Evolutionary conservation across 2,329 filamentous ascomycete species (phyloP), one percentile per base, ranked within the genome.

Genomic region (Mycosphaerella sp.): DNA sequence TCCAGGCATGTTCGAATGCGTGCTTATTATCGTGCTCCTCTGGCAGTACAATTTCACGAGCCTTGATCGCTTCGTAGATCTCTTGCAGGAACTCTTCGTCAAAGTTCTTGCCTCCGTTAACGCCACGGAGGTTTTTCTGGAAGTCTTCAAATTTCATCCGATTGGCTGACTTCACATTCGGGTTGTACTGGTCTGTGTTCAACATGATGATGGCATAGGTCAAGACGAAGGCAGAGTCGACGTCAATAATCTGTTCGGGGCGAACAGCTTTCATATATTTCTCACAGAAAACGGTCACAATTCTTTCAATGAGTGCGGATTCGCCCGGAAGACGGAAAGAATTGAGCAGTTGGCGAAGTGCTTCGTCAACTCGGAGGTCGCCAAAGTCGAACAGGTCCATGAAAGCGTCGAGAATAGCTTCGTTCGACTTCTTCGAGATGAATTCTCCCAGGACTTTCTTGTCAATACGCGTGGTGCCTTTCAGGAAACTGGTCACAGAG

Each of bases 151-250:
- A 78, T 1, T 84, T 83, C 93, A 98, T 98, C 40, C 92, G 87
- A 66, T 86, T 87, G 63, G 83, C 77, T 1, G 79, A 72, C 63
- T 82, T 90, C 58, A 97, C 72, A 63, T 96, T 97, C 0, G 90
- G 91, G 66, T 95, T 98, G 70, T 97, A 93, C 65, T 95, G 87
- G 67, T 98, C 93, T 1, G 92, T 96, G 67, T 98, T 98, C 53
- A 98, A 76, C 82, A 98, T 90, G 70, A 98, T 95, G 65, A 96
- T 95, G 38, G 91, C 93, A 68, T 98, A 98, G 0, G 88, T 92
- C 48, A 98, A 76, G 45, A 98, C 83, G 66, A 88, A 98, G 21
- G 93, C 84, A 6, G 90, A 84, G 69, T 98, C 93, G 63, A 88
- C 86, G 66, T 95, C 85, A 6, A 84, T 86, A 59, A 97, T 84